Evolutionary conservation across 805 yeast genomes (phyloP), one percentile per base, ranked within the genome.

Genomic region (Teunomyces aglyptinius): DNA sequence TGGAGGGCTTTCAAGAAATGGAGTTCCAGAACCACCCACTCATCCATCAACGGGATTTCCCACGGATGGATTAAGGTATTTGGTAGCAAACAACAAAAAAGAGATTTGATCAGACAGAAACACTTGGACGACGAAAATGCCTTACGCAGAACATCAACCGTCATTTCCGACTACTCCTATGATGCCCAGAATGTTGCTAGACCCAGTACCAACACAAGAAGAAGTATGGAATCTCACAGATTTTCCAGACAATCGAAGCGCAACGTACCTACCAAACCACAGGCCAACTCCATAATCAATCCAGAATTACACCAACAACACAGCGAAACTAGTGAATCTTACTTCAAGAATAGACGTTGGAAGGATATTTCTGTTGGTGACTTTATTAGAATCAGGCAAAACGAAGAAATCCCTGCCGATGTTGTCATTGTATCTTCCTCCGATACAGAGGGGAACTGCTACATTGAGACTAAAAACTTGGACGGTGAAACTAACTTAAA

Each of bases 361-460:
- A 85, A 85, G 63, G 80, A 78, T 55, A 78, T 86, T 29, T 65
- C 69, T 36, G 90, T 86, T 20, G 95, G 95, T 52, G 91, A 86
- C 55, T 70, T 86, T 41, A 75, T 86, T 20, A 72, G 91, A 56
- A 74, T 86, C 20, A 79, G 83, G 51, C 80, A 81, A 53, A 82
- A 86, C 58, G 94, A 86, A 59, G 92, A 86, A 67, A 76, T 85
- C 5, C 95, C 95, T 1, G 90, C 92, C 1, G 95, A 86, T 64
- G 62, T 82, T 11, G 71, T 85, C 40, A 63, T 86, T 28, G 59
- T 86, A 6, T 73, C 89, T 4, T 75, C 90, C 2, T 80, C 88
- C 27, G 89, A 85, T 58, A 63, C 73, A 1, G 89, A 85, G 54
- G 85, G 84, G 43, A 79, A 77, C 43, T 85, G 91, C 65, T 86